phyloP scores from a whole-genome alignment of 352 stramenopile species.

The Globisporangium nodosum region DNA sequence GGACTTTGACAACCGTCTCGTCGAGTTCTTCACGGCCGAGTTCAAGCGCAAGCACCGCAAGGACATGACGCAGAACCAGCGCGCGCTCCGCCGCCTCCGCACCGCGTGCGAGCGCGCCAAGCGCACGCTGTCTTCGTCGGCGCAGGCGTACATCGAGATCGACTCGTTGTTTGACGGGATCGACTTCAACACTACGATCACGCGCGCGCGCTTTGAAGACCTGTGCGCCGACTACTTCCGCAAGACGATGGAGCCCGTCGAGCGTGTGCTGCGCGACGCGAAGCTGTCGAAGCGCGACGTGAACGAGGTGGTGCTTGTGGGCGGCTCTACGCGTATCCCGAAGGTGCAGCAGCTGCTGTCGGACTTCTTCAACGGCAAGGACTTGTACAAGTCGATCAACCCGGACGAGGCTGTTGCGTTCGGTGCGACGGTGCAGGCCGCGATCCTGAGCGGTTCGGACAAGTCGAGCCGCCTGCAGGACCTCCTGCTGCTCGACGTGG shows the following conservation, averaged over 20 bases:
- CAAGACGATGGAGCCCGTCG: not conserved
- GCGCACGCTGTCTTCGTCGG: constrained; percentile 82
- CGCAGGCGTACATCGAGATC: constrained; percentile 88
- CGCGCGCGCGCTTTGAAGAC: constrained; percentile 88
- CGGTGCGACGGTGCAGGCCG: constrained; percentile 30
- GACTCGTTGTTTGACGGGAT: constrained; percentile 90
- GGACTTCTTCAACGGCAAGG: constrained; percentile 60
- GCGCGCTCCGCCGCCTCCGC: constrained; percentile 79
- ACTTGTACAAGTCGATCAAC: constrained; percentile 33
- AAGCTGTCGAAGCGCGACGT: constrained; percentile 24
- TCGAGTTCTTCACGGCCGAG: constrained; percentile 85
- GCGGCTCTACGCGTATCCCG: constrained; percentile 39
- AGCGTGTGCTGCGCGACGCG: constrained; percentile 19
- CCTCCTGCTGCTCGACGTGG: constrained; percentile 84
- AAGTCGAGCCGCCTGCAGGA: constrained; percentile 91
- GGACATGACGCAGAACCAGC: constrained; percentile 70
- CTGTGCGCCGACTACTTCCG: constrained; percentile 85
- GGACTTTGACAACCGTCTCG: constrained; percentile 90
- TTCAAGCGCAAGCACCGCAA: constrained; percentile 85
- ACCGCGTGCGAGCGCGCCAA: constrained; percentile 86
- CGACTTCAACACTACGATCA: constrained; percentile 91
- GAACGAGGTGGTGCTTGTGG: constrained; percentile 29
- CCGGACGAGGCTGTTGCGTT: constrained; percentile 60
- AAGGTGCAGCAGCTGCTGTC: constrained; percentile 47
- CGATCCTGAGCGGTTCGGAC: constrained; percentile 86